Base-by-base conservation (phyloP, 257 asterid species). In the Gentiana dahurica region DNA sequence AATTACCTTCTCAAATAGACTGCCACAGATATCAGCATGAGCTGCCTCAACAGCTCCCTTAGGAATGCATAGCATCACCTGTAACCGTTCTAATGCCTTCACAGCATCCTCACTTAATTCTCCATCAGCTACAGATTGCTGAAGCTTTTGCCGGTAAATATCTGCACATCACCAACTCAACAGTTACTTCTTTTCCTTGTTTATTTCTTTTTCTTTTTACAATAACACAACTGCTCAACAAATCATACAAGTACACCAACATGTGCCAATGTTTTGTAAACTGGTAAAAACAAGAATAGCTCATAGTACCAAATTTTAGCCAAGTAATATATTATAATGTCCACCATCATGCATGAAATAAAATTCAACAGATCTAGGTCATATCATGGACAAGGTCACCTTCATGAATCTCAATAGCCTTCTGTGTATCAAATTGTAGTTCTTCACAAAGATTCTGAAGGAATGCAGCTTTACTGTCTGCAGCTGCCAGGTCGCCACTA, bases 401-500 rank as follows among this genome's bases (percentile, higher is more conserved):
- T 92, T 77, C 77, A 82, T 92, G 99, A 70, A 88, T 85, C 73
- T 79, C 80, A 62, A 81, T 75, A 55, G 99, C 99, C 74, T 83
- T 88, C 71, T 85, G 84, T 1, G 95, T 90, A 79, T 88, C 94
- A 68, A 92, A 85, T 58, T 77, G 81, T 77, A 88, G 77, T 73
- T 92, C 95, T 72, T 92, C 99, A 54, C 99, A 92, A 37, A 92
- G 83, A 62, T 68, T 75, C 70, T 92, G 99, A 77, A 92, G 99
- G 78, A 78, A 77, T 63, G 90, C 87, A 63, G 99, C 99, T 82
- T 92, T 92, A 76, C 99, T 92, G 41, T 81, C 89, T 9, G 94
- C 78, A 47, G 79, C 82, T 37, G 55, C 72, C 72, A 92, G 71
- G 48, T 81, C 82, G 35, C 99, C 99, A 68, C 87, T 75, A 54